phyloP scores from a whole-genome alignment of 768 basidiomycete species.

The Phaeolepiota aurea region DNA sequence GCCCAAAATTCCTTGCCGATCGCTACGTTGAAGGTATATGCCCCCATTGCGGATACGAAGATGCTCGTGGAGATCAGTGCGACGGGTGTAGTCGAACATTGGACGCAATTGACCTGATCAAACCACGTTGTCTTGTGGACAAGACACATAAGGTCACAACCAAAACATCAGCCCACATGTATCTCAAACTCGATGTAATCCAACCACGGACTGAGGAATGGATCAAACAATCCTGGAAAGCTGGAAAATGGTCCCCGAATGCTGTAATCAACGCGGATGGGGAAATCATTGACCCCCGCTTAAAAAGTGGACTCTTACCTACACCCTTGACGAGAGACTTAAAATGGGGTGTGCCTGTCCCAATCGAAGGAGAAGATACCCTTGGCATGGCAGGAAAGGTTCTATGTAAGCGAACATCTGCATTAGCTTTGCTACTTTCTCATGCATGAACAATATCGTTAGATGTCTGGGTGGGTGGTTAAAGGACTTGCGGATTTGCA shows the following conservation, averaged over 20 bases:
- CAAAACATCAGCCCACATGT: constrained; percentile 82
- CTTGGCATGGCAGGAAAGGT: constrained; percentile 91
- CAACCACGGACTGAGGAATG: constrained; percentile 82
- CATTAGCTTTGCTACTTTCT: not conserved
- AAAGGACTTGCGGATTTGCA: not conserved
- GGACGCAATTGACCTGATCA: constrained; percentile 87
- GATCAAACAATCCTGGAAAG: constrained; percentile 72
- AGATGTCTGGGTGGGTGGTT: constrained; percentile 94
- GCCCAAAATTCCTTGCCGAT: constrained; percentile 92
- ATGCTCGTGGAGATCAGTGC: constrained; percentile 97
- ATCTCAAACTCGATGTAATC: constrained; percentile 75
- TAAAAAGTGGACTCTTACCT: constrained; percentile 79
- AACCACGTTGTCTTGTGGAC: constrained; percentile 89
- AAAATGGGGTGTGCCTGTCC: constrained; percentile 94
- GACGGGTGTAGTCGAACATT: constrained; percentile 89
- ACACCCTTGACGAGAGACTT: constrained; percentile 92
- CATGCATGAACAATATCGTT: constrained; percentile 5
- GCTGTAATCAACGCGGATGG: constrained; percentile 85
- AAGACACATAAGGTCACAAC: constrained; percentile 72
- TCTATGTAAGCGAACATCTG: constrained; percentile 60
- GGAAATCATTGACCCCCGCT: constrained; percentile 79
- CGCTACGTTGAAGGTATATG: constrained; percentile 98
- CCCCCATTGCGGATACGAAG: constrained; percentile 86
- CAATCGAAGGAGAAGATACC: constrained; percentile 65
- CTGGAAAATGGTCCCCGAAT: constrained; percentile 90